phyloP scores from a whole-genome alignment of 441 rosid genomes.

The Manihot esculenta region DNA sequence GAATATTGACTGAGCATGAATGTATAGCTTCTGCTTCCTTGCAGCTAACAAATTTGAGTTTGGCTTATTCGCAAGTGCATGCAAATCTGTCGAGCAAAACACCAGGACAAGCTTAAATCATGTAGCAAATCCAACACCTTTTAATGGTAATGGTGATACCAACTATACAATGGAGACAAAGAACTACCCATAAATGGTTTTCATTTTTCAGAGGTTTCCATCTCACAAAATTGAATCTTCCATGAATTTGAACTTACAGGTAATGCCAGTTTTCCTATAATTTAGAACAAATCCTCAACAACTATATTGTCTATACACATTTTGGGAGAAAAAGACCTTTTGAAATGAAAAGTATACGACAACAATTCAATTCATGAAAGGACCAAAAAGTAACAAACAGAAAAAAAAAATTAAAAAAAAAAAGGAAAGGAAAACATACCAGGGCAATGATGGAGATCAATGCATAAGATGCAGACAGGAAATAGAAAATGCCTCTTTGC shows the following conservation, averaged over 20 bases:
- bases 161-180: not conserved
- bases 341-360: not conserved
- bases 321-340: not conserved
- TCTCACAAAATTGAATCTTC: not conserved
- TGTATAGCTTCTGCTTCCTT: not conserved
- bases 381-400: not conserved
- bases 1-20: not conserved
- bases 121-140: not conserved
- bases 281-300: not conserved
- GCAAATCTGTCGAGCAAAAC: not conserved
- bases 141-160: not conserved
- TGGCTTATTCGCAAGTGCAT: not conserved
- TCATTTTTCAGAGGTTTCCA: too few species aligned
- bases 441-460: constrained; percentile 44
- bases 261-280: not conserved
- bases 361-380: not conserved
- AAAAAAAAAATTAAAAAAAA: not conserved
- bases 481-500: constrained; percentile 38
- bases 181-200: too few species aligned
- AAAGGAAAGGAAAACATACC: constrained; percentile 23
- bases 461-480: constrained; percentile 38
- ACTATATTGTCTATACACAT: too few species aligned
- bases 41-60: not conserved
- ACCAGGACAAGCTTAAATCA: not conserved
- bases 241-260: not conserved